These are phyloP conservation scores for Phytophthora fragariae DNA, from an alignment of 352 stramenopile genomes.

Conservation along the genomic window DNA sequence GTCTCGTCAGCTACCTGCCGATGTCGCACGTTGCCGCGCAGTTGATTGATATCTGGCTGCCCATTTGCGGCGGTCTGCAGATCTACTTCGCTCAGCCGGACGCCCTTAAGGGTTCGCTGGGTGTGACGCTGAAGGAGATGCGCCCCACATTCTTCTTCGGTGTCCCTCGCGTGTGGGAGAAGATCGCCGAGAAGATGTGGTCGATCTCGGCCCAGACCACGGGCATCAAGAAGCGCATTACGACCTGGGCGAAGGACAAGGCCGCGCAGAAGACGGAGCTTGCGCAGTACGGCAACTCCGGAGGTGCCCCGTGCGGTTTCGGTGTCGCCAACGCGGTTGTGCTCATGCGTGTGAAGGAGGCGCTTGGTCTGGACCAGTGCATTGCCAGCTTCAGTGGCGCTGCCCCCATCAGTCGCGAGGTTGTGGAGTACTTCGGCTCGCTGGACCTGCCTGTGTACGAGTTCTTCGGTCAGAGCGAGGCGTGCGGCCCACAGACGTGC, in stretches of 20 bases:
- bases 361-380: slow-evolving; percentile 92
- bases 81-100: slow-evolving; percentile 92
- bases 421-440: slow-evolving; percentile 95
- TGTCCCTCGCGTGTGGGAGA: slow-evolving; percentile 93
- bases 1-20: slow-evolving; percentile 89
- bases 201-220: slow-evolving; percentile 84
- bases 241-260: slow-evolving; percentile 91
- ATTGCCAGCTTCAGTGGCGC: slow-evolving; percentile 79
- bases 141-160: slow-evolving; percentile 92
- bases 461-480: slow-evolving; percentile 94
- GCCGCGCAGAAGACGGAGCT: slow-evolving; percentile 77
- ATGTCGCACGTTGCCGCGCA: slow-evolving; percentile 92
- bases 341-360: slow-evolving; percentile 88
- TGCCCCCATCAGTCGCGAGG: slow-evolving; percentile 93
- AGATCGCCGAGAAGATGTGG: slow-evolving; percentile 94
- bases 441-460: slow-evolving; percentile 95
- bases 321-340: slow-evolving; percentile 89
- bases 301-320: slow-evolving; percentile 90
- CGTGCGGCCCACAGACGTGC: slow-evolving; percentile 84
- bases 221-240: slow-evolving; percentile 93
- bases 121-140: slow-evolving; percentile 85
- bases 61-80: slow-evolving; percentile 67
- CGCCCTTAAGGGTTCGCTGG: slow-evolving; percentile 90
- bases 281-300: slow-evolving; percentile 87
- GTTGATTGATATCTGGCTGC: slow-evolving; percentile 89